Evolutionary conservation across 2,329 filamentous ascomycete species (phyloP).

Genomic region (Curvularia spicifera): DNA sequence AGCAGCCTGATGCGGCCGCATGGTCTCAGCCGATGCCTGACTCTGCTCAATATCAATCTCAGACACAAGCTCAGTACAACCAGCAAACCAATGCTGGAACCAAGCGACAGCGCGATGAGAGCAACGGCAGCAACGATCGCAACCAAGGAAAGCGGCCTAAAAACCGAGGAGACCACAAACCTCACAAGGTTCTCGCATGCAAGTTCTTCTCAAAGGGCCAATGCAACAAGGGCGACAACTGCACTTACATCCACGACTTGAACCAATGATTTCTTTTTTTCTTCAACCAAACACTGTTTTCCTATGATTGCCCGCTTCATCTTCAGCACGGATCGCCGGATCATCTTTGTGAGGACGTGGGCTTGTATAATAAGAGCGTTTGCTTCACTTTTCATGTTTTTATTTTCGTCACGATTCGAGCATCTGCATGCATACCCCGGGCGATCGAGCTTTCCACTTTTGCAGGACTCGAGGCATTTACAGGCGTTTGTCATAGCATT

Average conservation of each 20-base stretch:
- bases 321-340: conserved; percentile 9
- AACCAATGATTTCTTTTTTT: conserved; percentile 13
- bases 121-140: conserved; percentile 33
- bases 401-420: conserved; percentile 14
- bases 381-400: conserved; percentile 7
- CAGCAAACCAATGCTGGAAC: conserved; percentile 41
- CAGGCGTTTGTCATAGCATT: conserved; percentile 27
- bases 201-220: conserved; percentile 73
- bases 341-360: neutral
- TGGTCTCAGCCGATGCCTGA: conserved; percentile 27
- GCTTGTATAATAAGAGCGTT: conserved; percentile 16
- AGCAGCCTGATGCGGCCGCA: conserved; percentile 17
- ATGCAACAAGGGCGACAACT: conserved; percentile 74
- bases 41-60: conserved; percentile 17
- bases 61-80: conserved; percentile 25
- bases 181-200: conserved; percentile 60
- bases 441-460: conserved; percentile 9
- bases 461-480: conserved; percentile 25
- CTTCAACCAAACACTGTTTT: neutral
- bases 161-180: conserved; percentile 29
- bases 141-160: conserved; percentile 61
- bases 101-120: conserved; percentile 48
- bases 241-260: conserved; percentile 73
- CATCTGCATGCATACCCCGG: conserved; percentile 34
- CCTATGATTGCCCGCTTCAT: conserved; percentile 1